Evolutionary conservation across 129 eudicot genomes (phyloP).

Genomic region (Escallonia herrerae): DNA sequence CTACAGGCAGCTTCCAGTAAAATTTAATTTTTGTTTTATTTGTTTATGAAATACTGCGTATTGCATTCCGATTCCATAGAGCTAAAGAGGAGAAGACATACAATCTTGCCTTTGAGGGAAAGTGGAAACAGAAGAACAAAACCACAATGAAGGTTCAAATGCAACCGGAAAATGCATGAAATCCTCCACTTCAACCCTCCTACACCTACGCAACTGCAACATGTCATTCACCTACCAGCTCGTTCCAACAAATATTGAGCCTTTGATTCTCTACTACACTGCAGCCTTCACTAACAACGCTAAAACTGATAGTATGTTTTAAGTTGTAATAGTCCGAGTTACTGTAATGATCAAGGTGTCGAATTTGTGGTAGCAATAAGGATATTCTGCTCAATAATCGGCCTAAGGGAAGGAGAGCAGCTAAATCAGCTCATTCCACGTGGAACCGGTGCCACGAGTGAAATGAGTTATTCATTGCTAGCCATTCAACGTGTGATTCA

Average conservation of each 20-base stretch:
- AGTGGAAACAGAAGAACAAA: too few species aligned
- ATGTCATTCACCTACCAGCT: constrained; percentile 2
- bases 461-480: neutral
- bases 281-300: neutral
- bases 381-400: neutral
- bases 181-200: constrained; percentile 1
- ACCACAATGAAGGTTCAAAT: too few species aligned
- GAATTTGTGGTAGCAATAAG: constrained; percentile 12
- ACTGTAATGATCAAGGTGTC: constrained; percentile 14
- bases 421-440: neutral
- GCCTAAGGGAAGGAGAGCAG: neutral
- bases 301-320: neutral
- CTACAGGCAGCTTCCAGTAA: too few species aligned
- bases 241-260: neutral
- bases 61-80: too few species aligned
- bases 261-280: neutral
- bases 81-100: too few species aligned
- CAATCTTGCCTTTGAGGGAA: too few species aligned
- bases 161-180: neutral
- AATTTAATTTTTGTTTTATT: too few species aligned
- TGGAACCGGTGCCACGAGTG: constrained; percentile 1
- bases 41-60: too few species aligned
- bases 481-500: neutral
- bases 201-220: neutral
- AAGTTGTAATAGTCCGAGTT: neutral